These are phyloP conservation scores for Saccharomycopsis sp. DNA, from an alignment of 805 yeast species.

Conservation along the genomic window DNA sequence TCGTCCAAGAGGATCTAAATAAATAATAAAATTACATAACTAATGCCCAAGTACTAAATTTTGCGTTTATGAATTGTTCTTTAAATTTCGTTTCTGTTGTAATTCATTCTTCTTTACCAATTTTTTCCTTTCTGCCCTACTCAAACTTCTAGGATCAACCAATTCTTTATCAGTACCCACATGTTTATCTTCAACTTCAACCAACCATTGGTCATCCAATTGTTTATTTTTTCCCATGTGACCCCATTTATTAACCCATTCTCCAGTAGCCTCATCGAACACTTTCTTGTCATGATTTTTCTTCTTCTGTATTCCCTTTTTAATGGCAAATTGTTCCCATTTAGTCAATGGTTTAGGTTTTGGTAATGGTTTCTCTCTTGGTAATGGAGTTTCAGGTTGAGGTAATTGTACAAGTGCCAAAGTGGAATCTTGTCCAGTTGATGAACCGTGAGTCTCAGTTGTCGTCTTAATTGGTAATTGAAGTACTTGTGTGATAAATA, in stretches of 20 bases:
- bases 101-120: conserved; percentile 76
- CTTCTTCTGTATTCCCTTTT: conserved; percentile 89
- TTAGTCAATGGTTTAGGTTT: conserved; percentile 86
- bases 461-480: conserved; percentile 87
- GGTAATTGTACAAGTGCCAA: conserved; percentile 84
- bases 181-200: conserved; percentile 79
- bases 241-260: conserved; percentile 99
- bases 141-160: conserved; percentile 80
- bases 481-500: conserved; percentile 81
- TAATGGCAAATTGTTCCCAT: conserved; percentile 96
- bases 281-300: conserved; percentile 85
- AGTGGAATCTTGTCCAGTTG: conserved; percentile 60
- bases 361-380: conserved; percentile 94
- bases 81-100: conserved; percentile 78
- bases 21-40: background rate
- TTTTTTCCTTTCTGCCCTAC: conserved; percentile 76
- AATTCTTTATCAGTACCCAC: conserved; percentile 54
- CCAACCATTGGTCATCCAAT: conserved; percentile 88
- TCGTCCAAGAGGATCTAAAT: background rate
- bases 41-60: background rate
- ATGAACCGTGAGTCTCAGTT: conserved; percentile 53
- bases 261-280: conserved; percentile 80
- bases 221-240: conserved; percentile 88
- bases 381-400: conserved; percentile 70
- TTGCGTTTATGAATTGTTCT: conserved; percentile 26